A percentile compares a stretch with the other conserved stretches of the same genome.
These are phyloP conservation scores for Cyphellophora europaea DNA, from an alignment of 2,329 filamentous ascomycete species.

Conservation along the genomic window DNA sequence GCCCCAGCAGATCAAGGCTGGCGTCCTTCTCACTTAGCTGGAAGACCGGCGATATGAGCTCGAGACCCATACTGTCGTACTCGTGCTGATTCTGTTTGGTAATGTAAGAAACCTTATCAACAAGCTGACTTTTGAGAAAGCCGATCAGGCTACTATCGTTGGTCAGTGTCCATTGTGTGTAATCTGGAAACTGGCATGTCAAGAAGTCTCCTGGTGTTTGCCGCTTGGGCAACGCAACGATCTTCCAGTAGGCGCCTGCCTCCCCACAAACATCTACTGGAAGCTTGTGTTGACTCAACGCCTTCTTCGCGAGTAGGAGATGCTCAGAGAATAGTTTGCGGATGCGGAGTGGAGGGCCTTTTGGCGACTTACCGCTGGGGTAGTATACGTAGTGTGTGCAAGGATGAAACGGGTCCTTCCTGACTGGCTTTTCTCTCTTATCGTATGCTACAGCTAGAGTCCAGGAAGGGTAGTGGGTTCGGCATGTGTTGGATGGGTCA, in stretches of 20 bases:
- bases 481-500: neutral
- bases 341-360: no score
- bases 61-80: slow-evolving; percentile 13
- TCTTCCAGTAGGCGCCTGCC: neutral
- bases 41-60: slow-evolving; percentile 10
- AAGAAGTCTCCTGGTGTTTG: neutral
- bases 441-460: neutral
- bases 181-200: slow-evolving; percentile 3
- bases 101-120: slow-evolving; percentile 1
- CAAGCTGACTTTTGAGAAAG: slow-evolving; percentile 7
- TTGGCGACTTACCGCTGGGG: neutral
- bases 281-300: neutral
- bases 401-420: neutral
- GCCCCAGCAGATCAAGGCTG: slow-evolving; percentile 5
- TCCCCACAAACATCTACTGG: neutral
- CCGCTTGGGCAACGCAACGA: neutral
- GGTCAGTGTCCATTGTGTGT: slow-evolving; percentile 14
- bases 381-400: neutral
- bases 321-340: neutral
- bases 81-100: neutral
- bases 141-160: slow-evolving; percentile 14
- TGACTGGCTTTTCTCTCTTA: neutral
- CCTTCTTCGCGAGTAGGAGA: neutral
- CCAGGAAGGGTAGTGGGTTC: slow-evolving; percentile 1
- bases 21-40: slow-evolving; percentile 5